Conservation (phyloP, 768 basidiomycete genomes). For the Sporobolomyces phaffii region DNA sequence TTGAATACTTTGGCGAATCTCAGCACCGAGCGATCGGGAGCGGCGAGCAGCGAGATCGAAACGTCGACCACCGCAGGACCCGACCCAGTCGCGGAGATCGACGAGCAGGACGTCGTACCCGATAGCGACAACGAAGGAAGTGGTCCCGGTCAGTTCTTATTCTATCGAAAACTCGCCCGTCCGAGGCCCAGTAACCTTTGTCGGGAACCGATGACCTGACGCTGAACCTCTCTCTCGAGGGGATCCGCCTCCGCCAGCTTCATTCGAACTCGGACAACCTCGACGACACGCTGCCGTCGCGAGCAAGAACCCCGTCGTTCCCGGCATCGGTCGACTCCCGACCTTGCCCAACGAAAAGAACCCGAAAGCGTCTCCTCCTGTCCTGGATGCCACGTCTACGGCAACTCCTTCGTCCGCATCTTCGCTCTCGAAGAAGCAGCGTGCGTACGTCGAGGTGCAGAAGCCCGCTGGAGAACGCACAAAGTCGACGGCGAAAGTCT, state of each 20-base stretch:
- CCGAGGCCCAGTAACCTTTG: too few relatives aligned
- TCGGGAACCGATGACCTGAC: too few relatives aligned
- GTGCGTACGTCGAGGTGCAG: neutral
- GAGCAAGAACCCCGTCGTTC: neutral
- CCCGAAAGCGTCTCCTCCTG: too few relatives aligned
- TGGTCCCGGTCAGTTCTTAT: slow-evolving; percentile 4
- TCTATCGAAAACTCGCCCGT: too few relatives aligned
- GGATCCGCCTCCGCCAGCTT: neutral
- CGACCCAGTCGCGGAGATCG: neutral
- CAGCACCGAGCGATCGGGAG: too few relatives aligned
- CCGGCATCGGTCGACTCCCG: neutral
- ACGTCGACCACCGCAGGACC: neutral
- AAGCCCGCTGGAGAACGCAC: neutral
- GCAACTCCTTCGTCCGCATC: too few relatives aligned
- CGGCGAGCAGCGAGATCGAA: slow-evolving; percentile 5
- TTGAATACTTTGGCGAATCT: too few relatives aligned
- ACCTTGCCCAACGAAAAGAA: neutral
- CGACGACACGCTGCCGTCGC: too few relatives aligned
- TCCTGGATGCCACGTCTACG: too few relatives aligned
- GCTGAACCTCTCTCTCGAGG: too few relatives aligned
- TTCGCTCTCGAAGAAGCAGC: neutral
- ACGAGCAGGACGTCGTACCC: neutral
- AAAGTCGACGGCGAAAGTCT: neutral
- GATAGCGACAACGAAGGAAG: slow-evolving; percentile 32
- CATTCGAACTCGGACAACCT: neutral